phyloP scores from a whole-genome alignment of 2,329 filamentous ascomycete species.

The Colletotrichum sp. region DNA sequence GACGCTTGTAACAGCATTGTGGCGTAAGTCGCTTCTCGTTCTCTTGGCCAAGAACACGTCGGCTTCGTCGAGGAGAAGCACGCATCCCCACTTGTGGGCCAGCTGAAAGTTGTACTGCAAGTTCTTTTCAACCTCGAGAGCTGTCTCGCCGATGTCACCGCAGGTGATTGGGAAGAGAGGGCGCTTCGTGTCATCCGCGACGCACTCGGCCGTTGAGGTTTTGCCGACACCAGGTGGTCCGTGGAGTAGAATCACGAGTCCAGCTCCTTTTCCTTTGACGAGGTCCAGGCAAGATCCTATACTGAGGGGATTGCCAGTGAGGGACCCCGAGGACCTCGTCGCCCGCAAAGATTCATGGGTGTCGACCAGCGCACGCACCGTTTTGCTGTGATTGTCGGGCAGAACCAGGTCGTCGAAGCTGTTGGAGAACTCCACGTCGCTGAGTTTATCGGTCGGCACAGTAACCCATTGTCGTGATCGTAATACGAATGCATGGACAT shows the following conservation, averaged over 20 bases:
- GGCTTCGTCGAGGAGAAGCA: neutral
- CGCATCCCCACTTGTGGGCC: conserved; percentile 18
- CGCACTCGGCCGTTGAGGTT: neutral
- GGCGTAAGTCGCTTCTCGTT: conserved; percentile 51
- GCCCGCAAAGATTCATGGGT: conserved; percentile 7
- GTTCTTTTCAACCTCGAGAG: conserved; percentile 16
- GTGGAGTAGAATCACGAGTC: neutral
- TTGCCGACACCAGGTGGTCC: neutral
- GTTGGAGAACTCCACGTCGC: conserved; percentile 10
- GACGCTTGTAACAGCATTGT: conserved; percentile 25
- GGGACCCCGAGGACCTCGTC: neutral
- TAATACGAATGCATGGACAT: conserved; percentile 17
- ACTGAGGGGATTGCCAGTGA: neutral
- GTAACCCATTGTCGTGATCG: conserved; percentile 17
- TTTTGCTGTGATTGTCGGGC: conserved; percentile 11
- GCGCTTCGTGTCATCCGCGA: neutral
- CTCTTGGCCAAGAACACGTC: conserved; percentile 56
- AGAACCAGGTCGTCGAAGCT: conserved; percentile 20
- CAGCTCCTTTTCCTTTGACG: conserved; percentile 15
- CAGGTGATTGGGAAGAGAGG: conserved; percentile 3
- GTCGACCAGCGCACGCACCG: conserved; percentile 18
- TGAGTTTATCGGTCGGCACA: neutral
- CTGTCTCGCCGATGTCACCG: conserved; percentile 18
- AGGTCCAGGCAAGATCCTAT: neutral
- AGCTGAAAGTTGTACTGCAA: conserved; percentile 10